Evolutionary conservation across 2,329 filamentous ascomycete genomes (phyloP).

Genomic region (Metarhizium anisopliae): DNA sequence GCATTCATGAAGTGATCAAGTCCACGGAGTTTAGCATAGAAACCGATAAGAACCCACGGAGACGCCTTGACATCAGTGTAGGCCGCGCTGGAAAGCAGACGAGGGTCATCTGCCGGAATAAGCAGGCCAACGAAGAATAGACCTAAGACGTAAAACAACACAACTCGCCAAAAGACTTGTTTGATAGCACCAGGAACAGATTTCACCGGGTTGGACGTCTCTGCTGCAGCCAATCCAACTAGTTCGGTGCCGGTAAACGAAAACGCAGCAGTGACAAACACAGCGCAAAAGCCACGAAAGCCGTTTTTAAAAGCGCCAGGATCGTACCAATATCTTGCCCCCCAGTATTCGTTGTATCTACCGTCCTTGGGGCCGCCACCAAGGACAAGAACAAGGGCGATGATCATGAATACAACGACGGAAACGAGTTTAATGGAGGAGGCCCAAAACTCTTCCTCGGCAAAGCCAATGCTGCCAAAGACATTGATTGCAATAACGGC

Average conservation of each 20-base stretch:
- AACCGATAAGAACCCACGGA: conserved; percentile 42
- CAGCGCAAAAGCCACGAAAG: conserved; percentile 59
- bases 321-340: conserved; percentile 32
- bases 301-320: conserved; percentile 54
- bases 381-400: conserved; percentile 46
- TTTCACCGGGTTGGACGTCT: conserved; percentile 57
- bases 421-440: conserved; percentile 47
- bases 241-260: conserved; percentile 60
- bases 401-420: conserved; percentile 53
- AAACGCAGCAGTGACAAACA: conserved; percentile 63
- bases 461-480: conserved; percentile 45
- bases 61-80: conserved; percentile 33
- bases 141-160: conserved; percentile 39
- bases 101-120: conserved; percentile 31
- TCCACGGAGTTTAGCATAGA: conserved; percentile 36
- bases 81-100: conserved; percentile 36
- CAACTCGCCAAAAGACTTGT: conserved; percentile 53
- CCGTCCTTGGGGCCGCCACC: conserved; percentile 44
- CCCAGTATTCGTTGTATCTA: conserved; percentile 31
- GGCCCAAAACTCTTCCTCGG: conserved; percentile 48
- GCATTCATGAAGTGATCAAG: conserved; percentile 45
- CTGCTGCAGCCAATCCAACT: conserved; percentile 61
- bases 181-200: conserved; percentile 71
- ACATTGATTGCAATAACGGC: conserved; percentile 42
- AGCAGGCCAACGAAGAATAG: conserved; percentile 40